phyloP scores from a whole-genome alignment of 75 land plant genomes.

The Pinus tabuliformis region DNA sequence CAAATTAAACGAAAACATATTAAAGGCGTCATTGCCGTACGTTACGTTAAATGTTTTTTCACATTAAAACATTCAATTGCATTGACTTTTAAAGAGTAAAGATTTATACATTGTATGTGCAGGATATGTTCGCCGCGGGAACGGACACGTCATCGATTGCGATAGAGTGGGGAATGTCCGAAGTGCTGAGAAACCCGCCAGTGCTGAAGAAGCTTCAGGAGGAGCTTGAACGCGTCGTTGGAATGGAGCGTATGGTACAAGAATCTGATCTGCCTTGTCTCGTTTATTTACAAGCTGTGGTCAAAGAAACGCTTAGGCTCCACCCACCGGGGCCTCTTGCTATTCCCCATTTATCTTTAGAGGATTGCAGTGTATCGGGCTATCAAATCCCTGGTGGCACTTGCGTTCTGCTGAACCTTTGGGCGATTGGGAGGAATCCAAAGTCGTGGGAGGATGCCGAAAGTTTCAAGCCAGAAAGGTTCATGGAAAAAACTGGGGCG shows the following conservation, averaged over 20 bases:
- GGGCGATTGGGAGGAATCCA: no score
- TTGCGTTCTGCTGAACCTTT: no score
- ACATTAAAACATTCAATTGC: neutral
- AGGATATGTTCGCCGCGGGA: slow-evolving; percentile 16
- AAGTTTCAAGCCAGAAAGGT: no score
- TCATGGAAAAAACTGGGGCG: no score
- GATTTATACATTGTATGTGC: neutral
- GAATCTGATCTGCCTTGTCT: slow-evolving; percentile 9
- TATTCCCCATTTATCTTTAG: no score
- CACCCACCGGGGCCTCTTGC: slow-evolving; percentile 14
- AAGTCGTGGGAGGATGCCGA: no score
- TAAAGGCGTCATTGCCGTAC: slow-evolving; percentile 16
- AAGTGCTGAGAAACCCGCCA: slow-evolving; percentile 11
- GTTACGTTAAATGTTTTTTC: neutral
- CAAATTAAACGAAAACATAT: slow-evolving; percentile 20
- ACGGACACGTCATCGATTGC: slow-evolving; percentile 15
- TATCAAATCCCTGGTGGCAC: no score
- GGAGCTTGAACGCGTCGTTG: slow-evolving; percentile 15
- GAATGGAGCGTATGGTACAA: slow-evolving; percentile 15
- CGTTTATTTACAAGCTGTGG: slow-evolving; percentile 15
- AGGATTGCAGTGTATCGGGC: no score
- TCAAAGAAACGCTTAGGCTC: slow-evolving; percentile 20
- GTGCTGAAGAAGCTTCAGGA: slow-evolving; percentile 13
- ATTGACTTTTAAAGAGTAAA: no score
- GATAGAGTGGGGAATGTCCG: slow-evolving; percentile 14